Percentiles rank a stretch among this genome's conserved stretches.
Conservation (phyloP, 2,329 filamentous ascomycete species). For the Penicillium verrucosum region DNA sequence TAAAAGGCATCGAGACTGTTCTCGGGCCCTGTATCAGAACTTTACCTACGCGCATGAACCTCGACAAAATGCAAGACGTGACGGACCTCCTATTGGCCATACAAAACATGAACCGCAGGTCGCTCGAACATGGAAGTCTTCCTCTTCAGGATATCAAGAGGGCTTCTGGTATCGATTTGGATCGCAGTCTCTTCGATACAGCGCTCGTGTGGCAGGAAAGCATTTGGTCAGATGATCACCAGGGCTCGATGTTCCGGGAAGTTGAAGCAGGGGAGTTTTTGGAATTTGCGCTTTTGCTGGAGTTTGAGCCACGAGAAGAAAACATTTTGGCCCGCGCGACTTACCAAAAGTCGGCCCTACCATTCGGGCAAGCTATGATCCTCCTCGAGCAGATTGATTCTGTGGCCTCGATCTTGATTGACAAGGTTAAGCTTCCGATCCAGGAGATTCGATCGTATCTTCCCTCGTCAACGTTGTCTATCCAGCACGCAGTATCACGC, state of each 20-base stretch:
- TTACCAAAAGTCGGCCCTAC: constrained; percentile 54
- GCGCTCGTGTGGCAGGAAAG: constrained; percentile 85
- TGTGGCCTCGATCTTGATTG: constrained; percentile 47
- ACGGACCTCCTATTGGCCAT: constrained; percentile 61
- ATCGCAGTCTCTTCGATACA: constrained; percentile 65
- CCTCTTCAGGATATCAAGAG: constrained; percentile 69
- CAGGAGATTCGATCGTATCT: constrained; percentile 29
- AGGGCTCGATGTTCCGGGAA: constrained; percentile 50
- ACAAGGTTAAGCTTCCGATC: constrained; percentile 34
- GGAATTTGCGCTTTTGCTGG: constrained; percentile 72
- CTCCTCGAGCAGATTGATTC: constrained; percentile 62
- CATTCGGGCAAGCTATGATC: constrained; percentile 53
- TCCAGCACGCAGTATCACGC: constrained; percentile 46
- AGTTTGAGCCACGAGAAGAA: constrained; percentile 63
- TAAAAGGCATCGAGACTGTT: constrained; percentile 67
- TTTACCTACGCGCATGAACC: constrained; percentile 66
- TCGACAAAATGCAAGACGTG: constrained; percentile 51
- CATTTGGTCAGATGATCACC: constrained; percentile 40
- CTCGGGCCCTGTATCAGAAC: constrained; percentile 78
- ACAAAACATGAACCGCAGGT: constrained; percentile 63
- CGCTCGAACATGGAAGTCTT: constrained; percentile 62
- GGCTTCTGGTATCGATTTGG: constrained; percentile 52
- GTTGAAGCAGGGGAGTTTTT: constrained; percentile 65
- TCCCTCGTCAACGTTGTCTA: constrained; percentile 44
- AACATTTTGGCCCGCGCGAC: constrained; percentile 53